Evolutionary conservation across 345 rosid species (phyloP).

Genomic region (Populus simonii): DNA sequence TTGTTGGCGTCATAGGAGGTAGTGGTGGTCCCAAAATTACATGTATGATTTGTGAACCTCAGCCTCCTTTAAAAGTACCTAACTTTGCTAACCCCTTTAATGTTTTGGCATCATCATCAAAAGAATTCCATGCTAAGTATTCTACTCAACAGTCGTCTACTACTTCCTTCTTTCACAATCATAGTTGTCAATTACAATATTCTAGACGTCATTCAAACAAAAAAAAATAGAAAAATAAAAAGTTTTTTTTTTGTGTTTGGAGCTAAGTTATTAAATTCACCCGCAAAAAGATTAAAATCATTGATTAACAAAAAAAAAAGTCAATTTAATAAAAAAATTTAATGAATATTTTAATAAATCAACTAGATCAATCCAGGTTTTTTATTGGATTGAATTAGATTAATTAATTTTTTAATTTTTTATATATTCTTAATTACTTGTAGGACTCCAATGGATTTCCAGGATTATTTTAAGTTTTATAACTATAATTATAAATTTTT

Average conservation of each 20-base stretch:
- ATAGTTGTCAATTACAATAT: not conserved
- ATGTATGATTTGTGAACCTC: not conserved
- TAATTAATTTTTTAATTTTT: too few species aligned
- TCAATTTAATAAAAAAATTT: too few species aligned
- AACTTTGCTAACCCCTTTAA: not conserved
- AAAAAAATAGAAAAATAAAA: not conserved
- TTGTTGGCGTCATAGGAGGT: not conserved
- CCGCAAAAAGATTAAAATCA: fast-evolving
- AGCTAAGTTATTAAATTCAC: too few species aligned
- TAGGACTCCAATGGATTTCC: too few species aligned
- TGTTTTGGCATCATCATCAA: not conserved
- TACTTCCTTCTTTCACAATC: not conserved
- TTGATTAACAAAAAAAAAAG: fast-evolving
- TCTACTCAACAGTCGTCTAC: not conserved
- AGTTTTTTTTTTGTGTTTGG: not conserved
- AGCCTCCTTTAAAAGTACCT: not conserved
- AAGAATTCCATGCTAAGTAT: not conserved
- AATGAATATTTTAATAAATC: too few species aligned
- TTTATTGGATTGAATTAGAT: too few species aligned
- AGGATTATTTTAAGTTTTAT: too few species aligned
- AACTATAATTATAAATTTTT: too few species aligned
- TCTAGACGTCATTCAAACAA: not conserved
- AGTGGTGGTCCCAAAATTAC: not conserved
- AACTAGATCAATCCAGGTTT: fast-evolving
- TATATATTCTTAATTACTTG: too few species aligned